phyloP scores from a whole-genome alignment of 345 rosid species.

The Aegle marmelos region DNA sequence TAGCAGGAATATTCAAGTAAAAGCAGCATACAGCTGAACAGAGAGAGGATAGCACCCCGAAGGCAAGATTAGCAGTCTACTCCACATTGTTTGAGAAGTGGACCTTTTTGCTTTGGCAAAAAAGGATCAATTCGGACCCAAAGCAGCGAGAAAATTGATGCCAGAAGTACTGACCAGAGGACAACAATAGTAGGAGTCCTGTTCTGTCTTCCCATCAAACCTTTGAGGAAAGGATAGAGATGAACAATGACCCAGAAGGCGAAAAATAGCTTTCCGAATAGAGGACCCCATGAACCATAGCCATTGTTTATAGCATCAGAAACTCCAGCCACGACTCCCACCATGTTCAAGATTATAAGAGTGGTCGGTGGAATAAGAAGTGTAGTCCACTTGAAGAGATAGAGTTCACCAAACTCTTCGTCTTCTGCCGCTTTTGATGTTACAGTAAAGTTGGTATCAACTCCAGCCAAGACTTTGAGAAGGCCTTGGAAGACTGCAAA shows the following conservation, averaged over 20 bases:
- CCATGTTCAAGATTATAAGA: constrained; percentile 86
- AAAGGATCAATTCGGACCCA: constrained; percentile 98
- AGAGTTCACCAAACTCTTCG: constrained; percentile 83
- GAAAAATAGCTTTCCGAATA: constrained; percentile 89
- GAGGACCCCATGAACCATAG: constrained; percentile 86
- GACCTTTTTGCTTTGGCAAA: constrained; percentile 88
- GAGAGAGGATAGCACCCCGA: neutral
- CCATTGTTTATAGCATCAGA: constrained; percentile 91
- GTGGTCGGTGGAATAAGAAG: constrained; percentile 96
- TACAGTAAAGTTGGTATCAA: constrained; percentile 94
- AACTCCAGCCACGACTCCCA: constrained; percentile 86
- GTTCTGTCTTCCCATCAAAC: constrained; percentile 91
- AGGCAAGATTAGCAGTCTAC: constrained; percentile 62
- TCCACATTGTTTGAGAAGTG: constrained; percentile 85
- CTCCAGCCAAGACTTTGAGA: constrained; percentile 90
- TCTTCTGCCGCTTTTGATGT: constrained; percentile 82
- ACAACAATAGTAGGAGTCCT: constrained; percentile 94
- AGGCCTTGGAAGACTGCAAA: constrained; percentile 96
- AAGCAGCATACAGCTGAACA: neutral
- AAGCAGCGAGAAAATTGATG: constrained; percentile 85
- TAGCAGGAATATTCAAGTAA: neutral
- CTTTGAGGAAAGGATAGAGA: constrained; percentile 95
- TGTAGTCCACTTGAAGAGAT: constrained; percentile 97
- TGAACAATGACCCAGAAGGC: constrained; percentile 95
- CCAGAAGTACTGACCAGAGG: constrained; percentile 81